A percentile compares a stretch with the other conserved stretches of the same genome.
phyloP scores from a whole-genome alignment of 148 eudicot genomes.

The Chenopodium formosanum region DNA sequence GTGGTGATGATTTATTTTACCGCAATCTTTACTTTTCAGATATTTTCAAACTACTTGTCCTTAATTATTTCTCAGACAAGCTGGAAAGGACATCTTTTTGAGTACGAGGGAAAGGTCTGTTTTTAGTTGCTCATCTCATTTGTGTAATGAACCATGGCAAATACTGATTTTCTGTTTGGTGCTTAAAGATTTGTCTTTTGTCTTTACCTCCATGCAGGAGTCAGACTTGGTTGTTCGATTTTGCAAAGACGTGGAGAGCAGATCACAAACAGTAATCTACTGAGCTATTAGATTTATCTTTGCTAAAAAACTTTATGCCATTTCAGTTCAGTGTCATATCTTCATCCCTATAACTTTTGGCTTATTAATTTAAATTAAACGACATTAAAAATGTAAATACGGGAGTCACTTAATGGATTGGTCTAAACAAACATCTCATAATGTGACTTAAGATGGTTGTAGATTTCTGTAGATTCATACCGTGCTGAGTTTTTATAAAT shows the following conservation, averaged over 20 bases:
- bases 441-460: background rate
- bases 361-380: background rate
- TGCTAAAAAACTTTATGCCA: background rate
- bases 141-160: background rate
- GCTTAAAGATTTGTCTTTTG: background rate
- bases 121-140: slow-evolving; percentile 5
- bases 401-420: background rate
- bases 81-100: slow-evolving; percentile 67
- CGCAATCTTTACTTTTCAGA: background rate
- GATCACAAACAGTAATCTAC: slow-evolving; percentile 68
- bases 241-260: slow-evolving; percentile 88
- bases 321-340: background rate
- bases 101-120: slow-evolving; percentile 73
- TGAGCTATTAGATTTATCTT: background rate
- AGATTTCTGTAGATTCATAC: background rate
- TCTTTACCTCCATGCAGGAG: slow-evolving; percentile 49
- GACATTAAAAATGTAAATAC: background rate
- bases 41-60: slow-evolving; percentile 28
- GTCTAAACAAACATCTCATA: background rate
- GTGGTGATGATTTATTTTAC: background rate
- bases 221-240: slow-evolving; percentile 75
- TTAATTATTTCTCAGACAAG: slow-evolving; percentile 52
- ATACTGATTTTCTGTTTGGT: background rate
- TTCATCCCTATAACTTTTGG: background rate
- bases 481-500: background rate